Evolutionary conservation across 192 early-diverging fungal genomes (phyloP), one percentile per base, ranked within the genome.

Genomic region (Coemansia brasiliensis): DNA sequence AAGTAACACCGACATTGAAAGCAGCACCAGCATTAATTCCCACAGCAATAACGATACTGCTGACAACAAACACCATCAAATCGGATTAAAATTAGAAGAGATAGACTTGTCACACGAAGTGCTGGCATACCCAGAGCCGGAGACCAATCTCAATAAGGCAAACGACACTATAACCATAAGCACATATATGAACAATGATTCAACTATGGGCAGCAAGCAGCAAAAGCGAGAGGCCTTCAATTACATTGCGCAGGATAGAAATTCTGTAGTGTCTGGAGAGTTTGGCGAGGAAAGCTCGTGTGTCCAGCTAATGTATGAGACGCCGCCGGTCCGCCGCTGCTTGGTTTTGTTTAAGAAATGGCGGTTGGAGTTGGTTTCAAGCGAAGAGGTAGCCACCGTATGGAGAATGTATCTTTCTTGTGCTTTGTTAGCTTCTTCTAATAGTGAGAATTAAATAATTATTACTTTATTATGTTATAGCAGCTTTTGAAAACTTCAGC

Each of bases 391-490:
- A 4, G 44, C 44, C 15, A 79, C 75, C 1, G 59, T 79, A 10
- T 79, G 75, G 75, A 69, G 75, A 29, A 79, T 79, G 75, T 79
- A 79, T 32, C 56, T 79, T 15, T 79, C 75, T 10, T 79, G 75
- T 43, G 69, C 69, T 22, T 52, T 79, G n/a, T 56, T 79, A 37
- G 75, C 69, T 7, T 60, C 65, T 13, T 55, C 65, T 0, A 29
- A 51, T 20, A 59, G 21, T 17, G 61, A 64, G 12, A 40, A 72
- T 16, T 61, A 75, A 21, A 21, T 26, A 51, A n/a, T 51, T 42
- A 4, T 42, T 42, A n/a, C n/a, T n/a, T n/a, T n/a, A n/a, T n/a
- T n/a, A n/a, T n/a, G n/a, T n/a, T n/a, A n/a, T n/a, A n/a, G n/a
- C n/a, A n/a, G n/a, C n/a, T n/a, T n/a, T n/a, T n/a, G n/a, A n/a